Conservation (phyloP, 257 asterid species). For the Cordia subcordata region DNA sequence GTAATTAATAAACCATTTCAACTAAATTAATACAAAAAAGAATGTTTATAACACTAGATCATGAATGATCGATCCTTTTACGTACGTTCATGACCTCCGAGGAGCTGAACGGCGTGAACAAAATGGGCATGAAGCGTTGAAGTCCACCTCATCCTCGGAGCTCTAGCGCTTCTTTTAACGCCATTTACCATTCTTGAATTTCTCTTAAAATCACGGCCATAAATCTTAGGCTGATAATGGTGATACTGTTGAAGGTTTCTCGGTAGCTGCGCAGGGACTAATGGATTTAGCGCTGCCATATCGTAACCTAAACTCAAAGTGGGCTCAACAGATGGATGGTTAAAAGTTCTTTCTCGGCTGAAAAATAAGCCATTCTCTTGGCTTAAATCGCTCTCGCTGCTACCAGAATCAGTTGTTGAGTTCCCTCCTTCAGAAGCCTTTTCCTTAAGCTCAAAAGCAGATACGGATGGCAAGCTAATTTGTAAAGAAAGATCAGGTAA, state of each 20-base stretch:
- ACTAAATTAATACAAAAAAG: too few species aligned
- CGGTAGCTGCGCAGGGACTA: slow-evolving; percentile 5
- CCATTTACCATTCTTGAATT: slow-evolving; percentile 35
- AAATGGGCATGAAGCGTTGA: slow-evolving; percentile 90
- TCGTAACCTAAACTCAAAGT: slow-evolving; percentile 48
- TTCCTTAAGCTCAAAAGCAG: slow-evolving; percentile 15
- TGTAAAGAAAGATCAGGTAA: slow-evolving; percentile 74
- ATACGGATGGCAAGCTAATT: slow-evolving; percentile 48
- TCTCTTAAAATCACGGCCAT: slow-evolving; percentile 49
- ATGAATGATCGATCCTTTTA: too few species aligned
- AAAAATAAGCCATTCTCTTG: slow-evolving; percentile 36
- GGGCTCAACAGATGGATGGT: slow-evolving; percentile 22
- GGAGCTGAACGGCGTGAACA: slow-evolving; percentile 82
- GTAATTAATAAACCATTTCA: too few species aligned
- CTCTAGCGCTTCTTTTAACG: slow-evolving; percentile 45
- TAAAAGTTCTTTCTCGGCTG: slow-evolving; percentile 11
- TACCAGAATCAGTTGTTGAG: slow-evolving; percentile 43
- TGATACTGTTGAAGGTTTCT: slow-evolving; percentile 32
- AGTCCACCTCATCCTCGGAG: slow-evolving; percentile 95
- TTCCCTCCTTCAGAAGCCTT: slow-evolving; percentile 9
- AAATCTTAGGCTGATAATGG: slow-evolving; percentile 27
- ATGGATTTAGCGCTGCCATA: slow-evolving; percentile 9
- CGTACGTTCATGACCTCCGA: slow-evolving; percentile 93
- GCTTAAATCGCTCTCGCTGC: slow-evolving; percentile 74
- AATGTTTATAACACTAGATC: too few species aligned